Conservation (phyloP, 495 filamentous ascomycete species). For the Hypoxylon crocopeplum region DNA sequence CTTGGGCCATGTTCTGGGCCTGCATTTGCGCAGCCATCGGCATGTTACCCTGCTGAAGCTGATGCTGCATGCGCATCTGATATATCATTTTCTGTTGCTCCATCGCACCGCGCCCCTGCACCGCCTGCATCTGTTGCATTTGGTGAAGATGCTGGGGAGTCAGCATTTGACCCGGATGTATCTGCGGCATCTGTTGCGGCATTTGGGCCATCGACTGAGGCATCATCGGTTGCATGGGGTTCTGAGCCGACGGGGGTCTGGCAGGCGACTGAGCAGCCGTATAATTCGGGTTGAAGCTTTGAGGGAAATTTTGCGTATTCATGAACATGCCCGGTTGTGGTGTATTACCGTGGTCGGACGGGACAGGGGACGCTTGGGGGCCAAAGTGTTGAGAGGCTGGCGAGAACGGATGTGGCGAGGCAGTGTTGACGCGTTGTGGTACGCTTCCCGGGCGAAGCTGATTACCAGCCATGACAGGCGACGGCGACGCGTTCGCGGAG, state of each 20-base stretch:
- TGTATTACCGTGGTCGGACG: slow-evolving; percentile 78
- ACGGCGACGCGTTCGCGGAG: slow-evolving; percentile 83
- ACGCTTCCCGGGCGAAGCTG: slow-evolving; percentile 69
- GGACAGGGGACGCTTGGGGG: slow-evolving; percentile 77
- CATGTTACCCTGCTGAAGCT: slow-evolving; percentile 66
- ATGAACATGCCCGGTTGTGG: slow-evolving; percentile 72
- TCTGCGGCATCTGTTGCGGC: slow-evolving; percentile 48
- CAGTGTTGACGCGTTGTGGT: slow-evolving; percentile 83
- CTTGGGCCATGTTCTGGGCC: slow-evolving; percentile 51
- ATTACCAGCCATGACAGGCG: slow-evolving; percentile 76
- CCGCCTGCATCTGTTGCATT: slow-evolving; percentile 57
- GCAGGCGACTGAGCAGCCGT: slow-evolving; percentile 56
- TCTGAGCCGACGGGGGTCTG: slow-evolving; percentile 57
- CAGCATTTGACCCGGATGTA: slow-evolving; percentile 45
- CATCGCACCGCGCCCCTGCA: slow-evolving; percentile 57
- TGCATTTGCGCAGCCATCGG: slow-evolving; percentile 53
- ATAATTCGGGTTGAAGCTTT: slow-evolving; percentile 65
- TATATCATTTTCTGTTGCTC: slow-evolving; percentile 66
- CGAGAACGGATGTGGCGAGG: slow-evolving; percentile 91
- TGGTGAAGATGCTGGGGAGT: slow-evolving; percentile 47
- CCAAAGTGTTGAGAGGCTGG: slow-evolving; percentile 77
- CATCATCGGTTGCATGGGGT: slow-evolving; percentile 56
- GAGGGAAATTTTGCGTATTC: slow-evolving; percentile 62
- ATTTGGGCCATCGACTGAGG: slow-evolving; percentile 53
- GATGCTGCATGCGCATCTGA: slow-evolving; percentile 73